phyloP scores from a whole-genome alignment of 1,284 basidiomycete genomes.

The Melampsora larici-populina region DNA sequence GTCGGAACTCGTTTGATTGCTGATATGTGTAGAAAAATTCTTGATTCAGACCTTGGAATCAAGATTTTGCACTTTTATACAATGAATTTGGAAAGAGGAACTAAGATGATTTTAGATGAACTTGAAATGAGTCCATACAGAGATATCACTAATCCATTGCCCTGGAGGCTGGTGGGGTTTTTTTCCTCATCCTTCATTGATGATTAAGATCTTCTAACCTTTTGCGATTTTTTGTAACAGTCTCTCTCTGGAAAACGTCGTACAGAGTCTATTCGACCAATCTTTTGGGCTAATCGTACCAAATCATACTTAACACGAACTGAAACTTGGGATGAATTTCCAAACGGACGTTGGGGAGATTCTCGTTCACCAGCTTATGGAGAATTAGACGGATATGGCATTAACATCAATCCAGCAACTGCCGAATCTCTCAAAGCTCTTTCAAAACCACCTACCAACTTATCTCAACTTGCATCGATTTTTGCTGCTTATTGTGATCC shows the following conservation, averaged over 20 bases:
- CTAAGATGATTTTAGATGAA: conserved; percentile 76
- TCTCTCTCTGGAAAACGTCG: conserved; percentile 83
- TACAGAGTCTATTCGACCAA: conserved; percentile 82
- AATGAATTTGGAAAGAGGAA: conserved; percentile 64
- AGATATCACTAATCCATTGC: conserved; percentile 77
- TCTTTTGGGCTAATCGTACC: conserved; percentile 91
- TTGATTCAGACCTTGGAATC: conserved; percentile 47
- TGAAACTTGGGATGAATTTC: conserved; percentile 76
- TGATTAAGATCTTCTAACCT: conserved; percentile 39
- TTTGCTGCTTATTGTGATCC: conserved; percentile 62
- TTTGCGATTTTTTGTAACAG: conserved; percentile 56
- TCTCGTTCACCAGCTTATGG: conserved; percentile 56
- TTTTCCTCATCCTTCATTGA: not conserved
- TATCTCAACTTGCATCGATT: conserved; percentile 53
- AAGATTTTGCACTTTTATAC: conserved; percentile 46
- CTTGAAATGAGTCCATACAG: conserved; percentile 74
- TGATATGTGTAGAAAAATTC: conserved; percentile 46
- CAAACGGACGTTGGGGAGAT: conserved; percentile 58
- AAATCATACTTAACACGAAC: conserved; percentile 84
- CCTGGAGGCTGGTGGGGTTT: conserved; percentile 56
- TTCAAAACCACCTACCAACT: conserved; percentile 67
- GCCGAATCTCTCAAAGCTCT: conserved; percentile 70
- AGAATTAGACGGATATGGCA: conserved; percentile 55
- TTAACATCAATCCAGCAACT: conserved; percentile 58
- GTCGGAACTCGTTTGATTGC: conserved; percentile 49